Conservation (phyloP, 2,329 filamentous ascomycete genomes). For the Talaromyces marneffei region DNA sequence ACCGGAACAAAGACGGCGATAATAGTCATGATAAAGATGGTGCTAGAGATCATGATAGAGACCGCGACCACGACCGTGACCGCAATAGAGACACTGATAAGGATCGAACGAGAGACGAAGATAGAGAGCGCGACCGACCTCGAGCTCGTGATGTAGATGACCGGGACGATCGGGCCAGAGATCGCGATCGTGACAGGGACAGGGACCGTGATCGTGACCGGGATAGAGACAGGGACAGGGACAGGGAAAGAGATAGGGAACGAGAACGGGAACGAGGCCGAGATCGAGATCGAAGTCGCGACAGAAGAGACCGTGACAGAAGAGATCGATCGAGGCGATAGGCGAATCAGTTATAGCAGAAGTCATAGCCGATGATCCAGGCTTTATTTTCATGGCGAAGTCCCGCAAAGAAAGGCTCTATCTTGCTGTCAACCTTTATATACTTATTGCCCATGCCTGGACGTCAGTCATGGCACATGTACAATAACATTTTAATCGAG, state of each 20-base stretch:
- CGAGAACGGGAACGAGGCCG: neutral
- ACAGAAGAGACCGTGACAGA: constrained; percentile 9
- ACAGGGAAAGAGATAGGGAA: constrained; percentile 19
- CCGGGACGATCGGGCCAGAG: constrained; percentile 13
- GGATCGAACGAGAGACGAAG: neutral
- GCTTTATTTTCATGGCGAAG: neutral
- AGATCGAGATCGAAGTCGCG: constrained; percentile 21
- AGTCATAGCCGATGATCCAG: constrained; percentile 15
- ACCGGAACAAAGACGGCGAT: constrained; percentile 22
- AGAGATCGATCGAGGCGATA: constrained; percentile 7
- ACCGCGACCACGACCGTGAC: constrained; percentile 20
- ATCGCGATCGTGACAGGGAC: constrained; percentile 21
- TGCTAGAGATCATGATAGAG: constrained; percentile 13
- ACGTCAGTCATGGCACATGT: neutral
- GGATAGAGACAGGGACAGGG: constrained; percentile 3
- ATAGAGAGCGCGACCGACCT: constrained; percentile 23
- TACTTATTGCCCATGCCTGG: neutral
- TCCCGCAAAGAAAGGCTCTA: neutral
- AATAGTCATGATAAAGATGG: constrained; percentile 18
- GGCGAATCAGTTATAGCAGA: constrained; percentile 17
- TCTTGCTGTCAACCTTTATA: too few relatives aligned
- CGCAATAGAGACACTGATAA: constrained; percentile 12
- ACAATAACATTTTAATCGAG: neutral
- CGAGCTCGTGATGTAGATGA: constrained; percentile 18
- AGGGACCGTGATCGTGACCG: constrained; percentile 13